Conservation (phyloP, 2,329 filamentous ascomycete genomes). For the Xylaria sp. region DNA sequence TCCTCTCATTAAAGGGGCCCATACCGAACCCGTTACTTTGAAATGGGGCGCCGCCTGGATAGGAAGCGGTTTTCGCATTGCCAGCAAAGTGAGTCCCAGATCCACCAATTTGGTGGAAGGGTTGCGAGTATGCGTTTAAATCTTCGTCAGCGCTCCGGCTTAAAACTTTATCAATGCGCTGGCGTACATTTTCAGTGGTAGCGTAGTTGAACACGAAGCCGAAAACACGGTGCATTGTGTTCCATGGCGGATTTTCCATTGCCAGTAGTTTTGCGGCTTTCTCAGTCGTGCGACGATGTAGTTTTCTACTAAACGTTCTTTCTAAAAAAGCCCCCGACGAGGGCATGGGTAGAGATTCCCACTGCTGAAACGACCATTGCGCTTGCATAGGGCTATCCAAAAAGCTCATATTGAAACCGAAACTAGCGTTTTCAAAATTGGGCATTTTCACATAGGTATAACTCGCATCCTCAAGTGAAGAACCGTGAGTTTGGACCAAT, state of each 20-base stretch:
- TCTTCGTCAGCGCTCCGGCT: slow-evolving; percentile 45
- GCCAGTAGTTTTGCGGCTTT: slow-evolving; percentile 63
- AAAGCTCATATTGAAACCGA: slow-evolving; percentile 44
- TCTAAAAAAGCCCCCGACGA: slow-evolving; percentile 52
- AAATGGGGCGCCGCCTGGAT: slow-evolving; percentile 33
- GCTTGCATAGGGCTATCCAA: slow-evolving; percentile 35
- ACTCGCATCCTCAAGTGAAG: slow-evolving; percentile 29
- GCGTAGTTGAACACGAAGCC: slow-evolving; percentile 72
- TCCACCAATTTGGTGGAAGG: slow-evolving; percentile 70
- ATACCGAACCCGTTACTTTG: slow-evolving; percentile 46
- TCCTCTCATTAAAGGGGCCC: slow-evolving; percentile 54
- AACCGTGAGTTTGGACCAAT: background rate
- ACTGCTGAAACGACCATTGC: slow-evolving; percentile 40
- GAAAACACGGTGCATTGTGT: slow-evolving; percentile 63
- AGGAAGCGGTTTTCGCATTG: slow-evolving; percentile 34
- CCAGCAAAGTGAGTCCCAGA: slow-evolving; percentile 67
- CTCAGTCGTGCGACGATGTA: slow-evolving; percentile 71
- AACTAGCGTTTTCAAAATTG: slow-evolving; percentile 59
- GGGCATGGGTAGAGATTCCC: slow-evolving; percentile 43
- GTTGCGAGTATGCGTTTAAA: slow-evolving; percentile 63
- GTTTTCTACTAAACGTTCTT: slow-evolving; percentile 73
- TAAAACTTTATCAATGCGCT: slow-evolving; percentile 46
- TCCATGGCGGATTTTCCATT: slow-evolving; percentile 54
- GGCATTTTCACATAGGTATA: slow-evolving; percentile 59
- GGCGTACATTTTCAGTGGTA: slow-evolving; percentile 53